Evolutionary conservation across 1,284 basidiomycete genomes (phyloP), one percentile per base, ranked within the genome.

Genomic region (Mycena citricolor): DNA sequence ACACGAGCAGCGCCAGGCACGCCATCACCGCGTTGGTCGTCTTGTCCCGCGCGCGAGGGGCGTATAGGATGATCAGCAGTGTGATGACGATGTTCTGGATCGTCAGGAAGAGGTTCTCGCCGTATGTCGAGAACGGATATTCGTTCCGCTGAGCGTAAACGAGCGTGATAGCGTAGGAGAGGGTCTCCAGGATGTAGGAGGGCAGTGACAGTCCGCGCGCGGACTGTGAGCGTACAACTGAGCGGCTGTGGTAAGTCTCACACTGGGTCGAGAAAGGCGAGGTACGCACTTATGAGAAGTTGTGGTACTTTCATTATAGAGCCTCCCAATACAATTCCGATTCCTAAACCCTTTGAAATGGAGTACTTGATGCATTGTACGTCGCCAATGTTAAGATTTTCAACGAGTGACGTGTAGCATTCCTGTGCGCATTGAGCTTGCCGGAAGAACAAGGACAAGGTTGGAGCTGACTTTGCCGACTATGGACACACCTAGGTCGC

Each of bases 291-390:
- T 42, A 87, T 74, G 20, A 85, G 57, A 8, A 92, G 66, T 60
- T 98, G 95, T 4, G 95, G 95, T 11, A 98, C 77, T 68, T 98
- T 98, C 83, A 98, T 90, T 51, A 98, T 91, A 20, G 86, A 86
- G 2, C 94, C 94, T 39, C 94, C 95, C 1, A 91, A 70, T 30
- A 98, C 93, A 51, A 99, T 94, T 0, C 88, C 94, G 21, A 98
- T 69, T 0, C 95, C 95, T 7, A 99, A 72, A 0, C 83, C 91
- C 61, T 98, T 99, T 3, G 94, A 97, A 41, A 97, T 66, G 2
- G 90, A 81, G 62, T 92, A 91, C 63, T 93, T 93, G 61, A 99
- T 73, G 64, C 95, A 99, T 49, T 86, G 73, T 7, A 81, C 71
- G 61, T 95, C 85, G n/a, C 67, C 68, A n/a, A 97, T 57, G 64